Base-by-base conservation (phyloP, 2,329 filamentous ascomycete genomes). In the Coniochaeta hoffmannii region DNA sequence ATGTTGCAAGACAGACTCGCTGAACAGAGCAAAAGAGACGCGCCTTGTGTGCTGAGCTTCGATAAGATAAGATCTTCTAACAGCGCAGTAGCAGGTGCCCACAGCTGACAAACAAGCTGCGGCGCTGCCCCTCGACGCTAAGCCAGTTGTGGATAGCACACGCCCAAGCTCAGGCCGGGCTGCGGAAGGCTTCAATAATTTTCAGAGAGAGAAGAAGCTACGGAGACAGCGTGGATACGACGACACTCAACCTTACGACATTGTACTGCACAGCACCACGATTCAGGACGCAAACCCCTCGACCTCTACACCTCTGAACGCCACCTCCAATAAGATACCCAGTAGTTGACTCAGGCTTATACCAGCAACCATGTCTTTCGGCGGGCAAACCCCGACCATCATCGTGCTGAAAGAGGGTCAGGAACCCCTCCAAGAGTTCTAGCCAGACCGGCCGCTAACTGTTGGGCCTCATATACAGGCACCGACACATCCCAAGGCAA, bases 401-500 rank as follows among this genome's bases (percentile, higher is more conserved):
- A 64, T 65, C 50, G 64, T 65, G 60, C 61, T 65, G 55, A 65
- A 65, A 61, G 64, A 65, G 61, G 64, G 64, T 64, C 55, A 31
- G 63, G 51, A 59, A 58, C 60, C 62, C 61, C 61, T 64, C 62
- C 61, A 59, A 59, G 28, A 19, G 15, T 14, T 15, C 34, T 54
- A 35, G 28, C 53, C 17, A 26, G 11, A n/a, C 41, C 26, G 36
- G 50, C 50, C 12, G 44, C 28, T 19, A 30, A 30, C 30, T 49
- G 51, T 62, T 62, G 56, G 61, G 60, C 55, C 54, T 19, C 51
- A 14, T 34, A 28, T 60, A 60, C 66, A 97, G 94, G 94, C 67
- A 99, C 94, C 77, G 94, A 99, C 73, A 85, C 91, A 66, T 97
- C 94, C 54, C 94, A 99, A 75, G 94, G 94, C 68, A 94, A 95